A percentile compares a stretch with the other conserved stretches of the same genome.
phyloP scores from a whole-genome alignment of 163 green algal species.

The Chlorella variabilis region DNA sequence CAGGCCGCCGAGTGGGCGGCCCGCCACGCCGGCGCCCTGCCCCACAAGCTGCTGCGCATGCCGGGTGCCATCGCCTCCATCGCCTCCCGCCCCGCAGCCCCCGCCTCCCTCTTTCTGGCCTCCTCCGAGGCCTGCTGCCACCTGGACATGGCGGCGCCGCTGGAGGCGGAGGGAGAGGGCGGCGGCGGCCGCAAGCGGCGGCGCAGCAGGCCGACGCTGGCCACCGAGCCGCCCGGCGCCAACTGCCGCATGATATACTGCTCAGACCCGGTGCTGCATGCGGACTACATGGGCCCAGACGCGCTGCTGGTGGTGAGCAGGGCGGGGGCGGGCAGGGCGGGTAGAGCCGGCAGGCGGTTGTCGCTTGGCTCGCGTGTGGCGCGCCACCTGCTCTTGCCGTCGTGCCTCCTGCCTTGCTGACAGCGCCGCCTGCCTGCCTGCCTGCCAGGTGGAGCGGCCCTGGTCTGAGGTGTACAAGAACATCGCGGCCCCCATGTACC shows the following conservation, averaged over 20 bases:
- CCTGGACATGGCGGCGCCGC: slow-evolving; percentile 24
- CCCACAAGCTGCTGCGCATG: slow-evolving; percentile 50
- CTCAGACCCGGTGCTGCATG: slow-evolving; percentile 38
- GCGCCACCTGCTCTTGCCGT: no score
- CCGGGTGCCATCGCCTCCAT: slow-evolving; percentile 56
- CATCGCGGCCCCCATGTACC: slow-evolving; percentile 68
- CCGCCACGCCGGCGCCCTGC: slow-evolving; percentile 39
- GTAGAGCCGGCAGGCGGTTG: no score
- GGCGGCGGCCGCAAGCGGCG: slow-evolving; percentile 16
- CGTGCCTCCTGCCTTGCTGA: no score
- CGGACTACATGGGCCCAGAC: background rate
- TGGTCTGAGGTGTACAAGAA: slow-evolving; percentile 61
- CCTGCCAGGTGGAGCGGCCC: slow-evolving; percentile 43
- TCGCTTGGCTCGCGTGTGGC: no score
- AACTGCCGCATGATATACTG: slow-evolving; percentile 46
- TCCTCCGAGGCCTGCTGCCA: slow-evolving; percentile 30
- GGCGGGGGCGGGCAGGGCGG: no score
- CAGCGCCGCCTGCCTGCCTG: no score
- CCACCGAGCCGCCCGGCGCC: slow-evolving; percentile 8
- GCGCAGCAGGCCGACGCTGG: slow-evolving; percentile 2
- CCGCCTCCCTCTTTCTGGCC: slow-evolving; percentile 20
- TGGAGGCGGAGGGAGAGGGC: background rate
- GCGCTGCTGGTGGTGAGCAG: slow-evolving; percentile 45
- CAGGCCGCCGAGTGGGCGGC: slow-evolving; percentile 47
- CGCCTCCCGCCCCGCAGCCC: slow-evolving; percentile 50